These are phyloP conservation scores for Aspergillus campestris DNA, from an alignment of 495 filamentous ascomycete species.

Conservation along the genomic window DNA sequence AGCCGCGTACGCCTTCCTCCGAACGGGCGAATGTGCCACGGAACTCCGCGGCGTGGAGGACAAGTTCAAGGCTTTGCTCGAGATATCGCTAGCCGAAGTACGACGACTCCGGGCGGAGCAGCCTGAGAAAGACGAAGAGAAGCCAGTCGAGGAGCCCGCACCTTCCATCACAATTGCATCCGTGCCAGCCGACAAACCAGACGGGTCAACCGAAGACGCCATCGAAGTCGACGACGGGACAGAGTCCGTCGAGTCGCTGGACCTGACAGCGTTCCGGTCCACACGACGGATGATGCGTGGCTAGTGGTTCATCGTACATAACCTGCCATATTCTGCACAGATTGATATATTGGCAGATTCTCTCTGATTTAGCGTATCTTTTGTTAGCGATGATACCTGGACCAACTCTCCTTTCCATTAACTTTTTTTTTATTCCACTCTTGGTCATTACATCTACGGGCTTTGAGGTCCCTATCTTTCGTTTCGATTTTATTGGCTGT, in stretches of 20 bases:
- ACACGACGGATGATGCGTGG: conserved; percentile 9
- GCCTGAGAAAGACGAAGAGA: conserved; percentile 15
- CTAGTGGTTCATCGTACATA: neutral
- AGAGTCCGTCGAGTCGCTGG: conserved; percentile 31
- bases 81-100: conserved; percentile 34
- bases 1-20: conserved; percentile 78
- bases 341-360: neutral
- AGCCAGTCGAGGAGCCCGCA: conserved; percentile 6
- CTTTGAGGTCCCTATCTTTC: no score
- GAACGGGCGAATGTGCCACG: conserved; percentile 68
- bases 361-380: neutral
- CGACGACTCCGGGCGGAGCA: conserved; percentile 30
- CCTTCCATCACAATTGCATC: conserved; percentile 7
- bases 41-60: conserved; percentile 63
- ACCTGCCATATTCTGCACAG: neutral
- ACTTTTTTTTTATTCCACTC: neutral
- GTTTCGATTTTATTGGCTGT: neutral
- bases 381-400: conserved; percentile 6
- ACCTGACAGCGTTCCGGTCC: conserved; percentile 34
- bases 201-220: conserved; percentile 5
- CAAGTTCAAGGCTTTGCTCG: conserved; percentile 35
- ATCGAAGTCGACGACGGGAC: conserved; percentile 40
- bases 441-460: neutral
- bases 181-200: conserved; percentile 3
- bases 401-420: neutral